Percentiles rank a stretch among this genome's conserved stretches.
These are phyloP conservation scores for Tanozyma kutaoensis DNA, from an alignment of 805 yeast genomes.

Conservation along the genomic window DNA sequence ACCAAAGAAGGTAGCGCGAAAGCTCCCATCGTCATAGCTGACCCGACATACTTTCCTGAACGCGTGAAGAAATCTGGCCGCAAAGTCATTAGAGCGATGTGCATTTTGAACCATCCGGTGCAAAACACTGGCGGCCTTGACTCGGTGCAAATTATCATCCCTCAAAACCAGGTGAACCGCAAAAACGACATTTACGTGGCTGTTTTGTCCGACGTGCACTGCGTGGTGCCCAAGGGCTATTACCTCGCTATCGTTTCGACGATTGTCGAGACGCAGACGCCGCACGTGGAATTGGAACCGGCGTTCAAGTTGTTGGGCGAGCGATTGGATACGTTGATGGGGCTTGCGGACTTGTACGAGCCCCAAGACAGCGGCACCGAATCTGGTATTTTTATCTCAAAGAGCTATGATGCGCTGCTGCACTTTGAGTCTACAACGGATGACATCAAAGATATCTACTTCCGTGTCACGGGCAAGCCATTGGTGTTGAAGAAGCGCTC, in stretches of 20 bases:
- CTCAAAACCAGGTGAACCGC: conserved; percentile 89
- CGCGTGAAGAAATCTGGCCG: conserved; percentile 61
- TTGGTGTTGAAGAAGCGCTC: conserved; percentile 72
- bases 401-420: conserved; percentile 85
- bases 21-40: conserved; percentile 91
- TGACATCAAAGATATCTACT: conserved; percentile 89
- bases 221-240: conserved; percentile 81
- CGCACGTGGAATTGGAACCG: conserved; percentile 85
- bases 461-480: conserved; percentile 86
- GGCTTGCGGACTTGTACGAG: conserved; percentile 81
- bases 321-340: conserved; percentile 77
- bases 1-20: conserved; percentile 86
- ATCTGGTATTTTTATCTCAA: conserved; percentile 71
- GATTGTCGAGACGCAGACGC: conserved; percentile 83
- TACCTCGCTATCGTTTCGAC: conserved; percentile 91
- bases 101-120: conserved; percentile 81
- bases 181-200: conserved; percentile 93
- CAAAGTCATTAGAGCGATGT: conserved; percentile 72
- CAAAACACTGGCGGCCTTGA: conserved; percentile 73
- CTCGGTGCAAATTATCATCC: conserved; percentile 88
- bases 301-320: conserved; percentile 86
- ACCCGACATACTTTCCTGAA: conserved; percentile 93
- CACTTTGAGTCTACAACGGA: conserved; percentile 96
- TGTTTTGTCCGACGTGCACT: conserved; percentile 76
- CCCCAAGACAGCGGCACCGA: conserved; percentile 74